Evolutionary conservation across 164 flowering plant genomes (phyloP).

Genomic region (Pachysandra terminalis): DNA sequence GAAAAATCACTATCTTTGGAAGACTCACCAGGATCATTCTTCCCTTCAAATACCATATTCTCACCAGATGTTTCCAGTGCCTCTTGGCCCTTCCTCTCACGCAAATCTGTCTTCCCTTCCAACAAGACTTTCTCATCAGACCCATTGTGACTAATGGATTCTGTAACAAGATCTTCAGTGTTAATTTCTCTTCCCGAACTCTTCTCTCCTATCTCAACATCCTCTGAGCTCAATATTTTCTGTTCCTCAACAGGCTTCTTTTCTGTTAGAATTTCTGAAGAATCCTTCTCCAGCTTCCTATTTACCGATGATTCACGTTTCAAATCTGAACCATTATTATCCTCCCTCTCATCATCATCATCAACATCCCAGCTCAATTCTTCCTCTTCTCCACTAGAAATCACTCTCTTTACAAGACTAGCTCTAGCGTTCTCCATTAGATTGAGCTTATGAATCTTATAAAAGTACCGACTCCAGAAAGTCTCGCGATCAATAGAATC

Average conservation of each 20-base stretch:
- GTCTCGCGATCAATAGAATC: constrained; percentile 37
- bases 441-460: constrained; percentile 51
- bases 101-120: constrained; percentile 3
- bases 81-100: constrained; percentile 21
- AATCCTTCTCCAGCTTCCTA: neutral
- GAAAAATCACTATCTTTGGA: constrained; percentile 56
- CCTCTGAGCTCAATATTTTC: constrained; percentile 3
- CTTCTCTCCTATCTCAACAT: constrained; percentile 8
- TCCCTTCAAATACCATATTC: constrained; percentile 30
- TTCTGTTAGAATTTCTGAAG: neutral
- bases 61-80: constrained; percentile 21
- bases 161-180: constrained; percentile 2
- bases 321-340: neutral
- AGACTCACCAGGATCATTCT: constrained; percentile 35
- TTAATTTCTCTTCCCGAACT: neutral
- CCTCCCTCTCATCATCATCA: constrained; percentile 35
- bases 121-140: constrained; percentile 13
- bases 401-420: constrained; percentile 66
- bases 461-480: constrained; percentile 81
- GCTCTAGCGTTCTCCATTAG: constrained; percentile 71
- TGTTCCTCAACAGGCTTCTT: constrained; percentile 15
- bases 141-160: constrained; percentile 11
- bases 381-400: too few species aligned
- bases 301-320: constrained; percentile 1
- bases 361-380: constrained; percentile 87